Conservation (phyloP, 176 grass and related monocot genomes). For the Aegilops tauschii region DNA sequence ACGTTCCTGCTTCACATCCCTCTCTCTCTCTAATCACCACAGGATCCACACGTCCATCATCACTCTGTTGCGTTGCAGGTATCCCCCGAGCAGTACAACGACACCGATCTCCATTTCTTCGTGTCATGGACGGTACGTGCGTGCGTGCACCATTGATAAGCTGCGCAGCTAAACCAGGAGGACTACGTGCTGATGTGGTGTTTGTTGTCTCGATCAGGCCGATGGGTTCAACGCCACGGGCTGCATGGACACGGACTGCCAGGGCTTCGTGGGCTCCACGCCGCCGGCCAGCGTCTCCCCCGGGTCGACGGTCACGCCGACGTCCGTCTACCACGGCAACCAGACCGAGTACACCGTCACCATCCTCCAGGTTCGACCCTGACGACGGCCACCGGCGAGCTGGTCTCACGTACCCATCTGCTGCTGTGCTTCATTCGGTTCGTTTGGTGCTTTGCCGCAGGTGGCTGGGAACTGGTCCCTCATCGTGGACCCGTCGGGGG, state of each 20-base stretch:
- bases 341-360: not conserved
- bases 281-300: not conserved
- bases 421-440: not conserved
- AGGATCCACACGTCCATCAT: not conserved
- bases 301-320: not conserved
- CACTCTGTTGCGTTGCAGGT: not conserved
- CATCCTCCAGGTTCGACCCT: not conserved
- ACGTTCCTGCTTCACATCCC: not conserved
- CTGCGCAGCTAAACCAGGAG: not conserved
- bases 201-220: not conserved
- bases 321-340: conserved; percentile 5
- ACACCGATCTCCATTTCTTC: not conserved
- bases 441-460: not conserved
- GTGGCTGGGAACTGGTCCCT: not conserved
- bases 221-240: not conserved
- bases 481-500: not conserved
- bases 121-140: not conserved
- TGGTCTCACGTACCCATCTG: no score
- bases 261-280: not conserved
- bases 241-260: not conserved
- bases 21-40: not conserved
- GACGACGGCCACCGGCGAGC: not conserved
- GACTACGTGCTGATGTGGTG: not conserved
- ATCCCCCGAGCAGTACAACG: not conserved
- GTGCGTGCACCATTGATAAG: no score